phyloP scores from a whole-genome alignment of 352 stramenopile species.

The Pythium myriotylum region DNA sequence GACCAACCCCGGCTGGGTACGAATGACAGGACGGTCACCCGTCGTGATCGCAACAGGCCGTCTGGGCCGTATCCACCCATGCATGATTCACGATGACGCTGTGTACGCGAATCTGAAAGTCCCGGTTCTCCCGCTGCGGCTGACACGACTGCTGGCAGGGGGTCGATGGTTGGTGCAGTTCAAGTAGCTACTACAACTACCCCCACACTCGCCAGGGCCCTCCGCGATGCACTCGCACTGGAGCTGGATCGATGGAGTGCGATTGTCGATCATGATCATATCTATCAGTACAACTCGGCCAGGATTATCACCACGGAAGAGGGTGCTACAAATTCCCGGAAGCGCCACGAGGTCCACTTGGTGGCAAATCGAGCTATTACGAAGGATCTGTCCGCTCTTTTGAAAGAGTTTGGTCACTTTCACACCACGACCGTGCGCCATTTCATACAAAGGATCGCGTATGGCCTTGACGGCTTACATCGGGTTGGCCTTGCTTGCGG shows the following conservation, averaged over 20 bases:
- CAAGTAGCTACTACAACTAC: conserved; percentile 3
- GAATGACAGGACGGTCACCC: neutral
- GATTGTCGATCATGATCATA: conserved; percentile 17
- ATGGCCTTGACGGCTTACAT: neutral
- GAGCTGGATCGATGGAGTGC: conserved; percentile 12
- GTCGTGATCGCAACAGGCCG: conserved; percentile 16
- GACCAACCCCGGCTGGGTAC: neutral
- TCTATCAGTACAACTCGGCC: conserved; percentile 25
- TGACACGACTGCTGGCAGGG: neutral
- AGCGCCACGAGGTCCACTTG: conserved; percentile 7
- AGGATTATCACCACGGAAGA: too few species aligned
- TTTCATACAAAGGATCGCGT: conserved; percentile 4
- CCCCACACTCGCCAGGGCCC: neutral
- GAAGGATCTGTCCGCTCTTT: conserved; percentile 14
- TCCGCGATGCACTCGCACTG: neutral
- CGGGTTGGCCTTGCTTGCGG: conserved; percentile 31
- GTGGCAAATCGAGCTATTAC: conserved; percentile 7
- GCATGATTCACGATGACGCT: conserved; percentile 10
- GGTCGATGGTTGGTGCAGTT: conserved; percentile 16
- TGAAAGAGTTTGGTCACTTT: conserved; percentile 23
- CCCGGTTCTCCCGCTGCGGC: neutral
- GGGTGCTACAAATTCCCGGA: too few species aligned
- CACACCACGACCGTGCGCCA: conserved; percentile 9
- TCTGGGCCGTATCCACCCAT: conserved; percentile 8
- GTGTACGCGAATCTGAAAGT: conserved; percentile 12